phyloP scores from a whole-genome alignment of 441 rosid genomes.

The Omphalea diandra region DNA sequence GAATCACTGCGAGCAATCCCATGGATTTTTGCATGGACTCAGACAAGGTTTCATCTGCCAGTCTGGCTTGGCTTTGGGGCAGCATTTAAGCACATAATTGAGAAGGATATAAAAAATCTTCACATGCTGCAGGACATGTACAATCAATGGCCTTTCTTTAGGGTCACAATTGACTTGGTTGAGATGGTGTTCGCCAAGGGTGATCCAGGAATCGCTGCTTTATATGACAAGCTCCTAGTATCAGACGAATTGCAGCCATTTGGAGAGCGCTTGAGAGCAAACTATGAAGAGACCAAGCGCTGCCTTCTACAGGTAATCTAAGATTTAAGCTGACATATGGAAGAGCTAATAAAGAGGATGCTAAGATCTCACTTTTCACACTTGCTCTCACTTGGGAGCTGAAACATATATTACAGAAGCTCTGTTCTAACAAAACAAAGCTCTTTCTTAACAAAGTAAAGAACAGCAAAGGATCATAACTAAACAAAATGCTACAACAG shows the following conservation, averaged over 20 bases:
- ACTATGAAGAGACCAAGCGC: constrained; percentile 75
- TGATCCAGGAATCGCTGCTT: constrained; percentile 74
- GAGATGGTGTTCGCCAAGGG: constrained; percentile 99
- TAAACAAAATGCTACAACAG: neutral
- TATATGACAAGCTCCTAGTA: constrained; percentile 83
- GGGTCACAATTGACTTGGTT: constrained; percentile 85
- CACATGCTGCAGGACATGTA: constrained; percentile 79
- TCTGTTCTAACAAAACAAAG: too few species aligned
- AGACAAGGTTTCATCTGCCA: constrained; percentile 91
- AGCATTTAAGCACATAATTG: constrained; percentile 59
- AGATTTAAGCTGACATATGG: neutral
- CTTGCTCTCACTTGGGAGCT: neutral
- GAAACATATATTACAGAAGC: neutral
- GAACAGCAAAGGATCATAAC: neutral
- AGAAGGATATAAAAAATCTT: constrained; percentile 65
- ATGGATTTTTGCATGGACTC: constrained; percentile 98
- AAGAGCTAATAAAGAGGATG: neutral
- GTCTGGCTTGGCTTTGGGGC: constrained; percentile 94
- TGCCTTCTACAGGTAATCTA: constrained; percentile 72
- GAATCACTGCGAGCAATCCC: constrained; percentile 91
- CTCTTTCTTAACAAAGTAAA: neutral
- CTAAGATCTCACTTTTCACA: neutral
- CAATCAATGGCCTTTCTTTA: constrained; percentile 82
- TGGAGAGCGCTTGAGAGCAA: constrained; percentile 58
- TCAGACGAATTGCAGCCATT: constrained; percentile 67